These are phyloP conservation scores for Erythrobasidium hasegawianum DNA, from an alignment of 1,284 basidiomycete species.

Conservation along the genomic window DNA sequence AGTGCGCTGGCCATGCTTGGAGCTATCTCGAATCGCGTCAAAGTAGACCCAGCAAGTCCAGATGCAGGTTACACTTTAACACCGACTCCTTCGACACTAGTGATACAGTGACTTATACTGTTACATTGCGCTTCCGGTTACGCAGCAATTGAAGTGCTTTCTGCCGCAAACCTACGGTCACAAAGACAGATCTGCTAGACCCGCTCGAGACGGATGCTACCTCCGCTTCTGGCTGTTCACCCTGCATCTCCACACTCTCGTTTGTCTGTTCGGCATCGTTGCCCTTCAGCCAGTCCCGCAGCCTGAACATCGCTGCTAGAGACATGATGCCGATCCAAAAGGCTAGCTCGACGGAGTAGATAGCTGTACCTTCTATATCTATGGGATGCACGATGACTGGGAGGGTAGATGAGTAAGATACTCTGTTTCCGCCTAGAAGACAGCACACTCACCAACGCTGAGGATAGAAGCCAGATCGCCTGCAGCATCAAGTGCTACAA, in stretches of 20 bases:
- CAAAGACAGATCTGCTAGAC: constrained; percentile 10
- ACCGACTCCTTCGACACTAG: no score
- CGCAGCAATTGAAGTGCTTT: constrained; percentile 1
- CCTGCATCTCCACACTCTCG: not conserved
- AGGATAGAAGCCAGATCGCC: constrained; percentile 39
- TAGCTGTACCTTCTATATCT: constrained; percentile 22
- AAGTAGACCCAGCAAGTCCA: no score
- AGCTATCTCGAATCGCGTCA: no score
- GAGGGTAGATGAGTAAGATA: no score
- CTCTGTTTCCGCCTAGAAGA: no score
- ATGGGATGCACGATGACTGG: constrained; percentile 22
- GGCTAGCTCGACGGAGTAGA: constrained; percentile 27
- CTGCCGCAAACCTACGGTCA: constrained; percentile 21
- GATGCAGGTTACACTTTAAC: no score
- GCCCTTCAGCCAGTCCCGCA: constrained; percentile 11
- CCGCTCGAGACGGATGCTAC: not conserved
- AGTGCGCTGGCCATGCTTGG: no score
- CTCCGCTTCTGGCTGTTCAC: not conserved
- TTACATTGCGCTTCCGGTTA: not conserved
- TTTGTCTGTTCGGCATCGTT: not conserved
- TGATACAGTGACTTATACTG: no score
- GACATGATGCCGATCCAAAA: constrained; percentile 33
- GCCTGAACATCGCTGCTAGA: constrained; percentile 10
- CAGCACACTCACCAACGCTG: constrained; percentile 11
- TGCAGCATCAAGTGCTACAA: constrained; percentile 40